Conservation (phyloP, 805 yeast genomes). For the Myxozyma mucilagina region DNA sequence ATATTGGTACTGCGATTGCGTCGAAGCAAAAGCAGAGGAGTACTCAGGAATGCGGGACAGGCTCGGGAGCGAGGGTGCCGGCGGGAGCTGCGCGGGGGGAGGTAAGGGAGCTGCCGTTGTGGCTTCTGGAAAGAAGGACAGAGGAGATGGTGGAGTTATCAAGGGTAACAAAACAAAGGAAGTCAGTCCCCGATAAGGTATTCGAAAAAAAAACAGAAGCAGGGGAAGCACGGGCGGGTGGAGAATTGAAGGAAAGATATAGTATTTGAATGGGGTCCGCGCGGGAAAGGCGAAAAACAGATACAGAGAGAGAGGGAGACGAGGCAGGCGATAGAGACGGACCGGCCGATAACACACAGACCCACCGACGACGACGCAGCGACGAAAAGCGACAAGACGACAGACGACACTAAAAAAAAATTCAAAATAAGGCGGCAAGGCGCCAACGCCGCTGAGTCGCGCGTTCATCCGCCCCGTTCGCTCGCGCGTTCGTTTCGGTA, state of each 20-base stretch:
- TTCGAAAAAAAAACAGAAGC: no score
- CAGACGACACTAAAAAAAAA: not conserved
- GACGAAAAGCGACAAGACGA: not conserved
- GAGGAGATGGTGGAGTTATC: no score
- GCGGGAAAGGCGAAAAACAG: not conserved
- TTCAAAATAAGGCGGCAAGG: no score
- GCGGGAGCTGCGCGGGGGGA: conserved; percentile 9
- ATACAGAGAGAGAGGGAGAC: not conserved
- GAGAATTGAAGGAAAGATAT: no score
- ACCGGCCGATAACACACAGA: conserved; percentile 7
- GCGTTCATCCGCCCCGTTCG: no score
- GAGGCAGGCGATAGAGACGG: not conserved
- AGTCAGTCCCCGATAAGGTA: no score
- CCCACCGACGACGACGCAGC: not conserved
- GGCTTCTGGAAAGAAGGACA: not conserved
- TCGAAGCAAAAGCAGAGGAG: not conserved
- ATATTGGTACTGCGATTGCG: not conserved
- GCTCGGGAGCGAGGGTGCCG: conserved; percentile 8
- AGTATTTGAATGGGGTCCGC: not conserved
- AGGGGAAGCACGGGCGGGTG: no score
- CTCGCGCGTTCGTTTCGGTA: no score
- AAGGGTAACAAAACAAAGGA: no score
- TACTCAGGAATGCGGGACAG: conserved; percentile 1
- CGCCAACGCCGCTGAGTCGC: not conserved
- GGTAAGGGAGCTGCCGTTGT: conserved; percentile 3